A percentile compares a stretch with the other conserved stretches of the same genome.
These are phyloP conservation scores for Oxyria digyna DNA, from an alignment of 148 eudicot genomes.

Conservation along the genomic window DNA sequence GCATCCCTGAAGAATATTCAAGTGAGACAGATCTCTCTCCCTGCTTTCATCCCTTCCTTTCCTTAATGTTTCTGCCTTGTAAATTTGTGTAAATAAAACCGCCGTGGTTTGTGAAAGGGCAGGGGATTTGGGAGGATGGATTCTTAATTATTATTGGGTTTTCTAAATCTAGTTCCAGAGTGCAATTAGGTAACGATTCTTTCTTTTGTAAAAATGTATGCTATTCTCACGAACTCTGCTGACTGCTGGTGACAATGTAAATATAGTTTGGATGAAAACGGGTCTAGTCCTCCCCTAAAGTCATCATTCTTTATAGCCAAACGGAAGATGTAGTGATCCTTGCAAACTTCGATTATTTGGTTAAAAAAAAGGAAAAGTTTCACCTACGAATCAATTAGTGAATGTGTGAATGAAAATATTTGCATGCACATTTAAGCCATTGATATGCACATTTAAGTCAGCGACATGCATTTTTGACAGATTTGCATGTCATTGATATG, in stretches of 20 bases:
- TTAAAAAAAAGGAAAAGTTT: too few species aligned
- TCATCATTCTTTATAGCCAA: too few species aligned
- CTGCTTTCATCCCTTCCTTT: not conserved
- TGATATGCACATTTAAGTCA: too few species aligned
- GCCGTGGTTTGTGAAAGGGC: not conserved
- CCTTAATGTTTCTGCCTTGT: not conserved
- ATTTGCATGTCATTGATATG: too few species aligned
- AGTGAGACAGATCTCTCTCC: not conserved
- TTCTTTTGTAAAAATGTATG: slow-evolving; percentile 1
- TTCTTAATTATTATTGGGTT: not conserved
- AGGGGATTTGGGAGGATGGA: not conserved
- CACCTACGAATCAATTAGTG: too few species aligned
- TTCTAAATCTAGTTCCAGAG: not conserved
- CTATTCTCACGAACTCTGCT: not conserved
- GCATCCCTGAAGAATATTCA: not conserved
- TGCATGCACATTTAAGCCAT: too few species aligned
- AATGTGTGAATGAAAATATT: too few species aligned
- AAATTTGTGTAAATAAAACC: not conserved
- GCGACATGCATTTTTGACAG: too few species aligned
- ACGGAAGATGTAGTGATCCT: too few species aligned
- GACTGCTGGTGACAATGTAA: not conserved
- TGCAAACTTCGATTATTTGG: too few species aligned
- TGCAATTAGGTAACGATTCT: not conserved
- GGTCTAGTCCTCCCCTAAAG: too few species aligned
- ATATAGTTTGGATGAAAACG: not conserved